A percentile compares a stretch with the other conserved stretches of the same genome.
Evolutionary conservation across 169 alveolate genomes (phyloP).

Genomic region (Plasmodium inui): DNA sequence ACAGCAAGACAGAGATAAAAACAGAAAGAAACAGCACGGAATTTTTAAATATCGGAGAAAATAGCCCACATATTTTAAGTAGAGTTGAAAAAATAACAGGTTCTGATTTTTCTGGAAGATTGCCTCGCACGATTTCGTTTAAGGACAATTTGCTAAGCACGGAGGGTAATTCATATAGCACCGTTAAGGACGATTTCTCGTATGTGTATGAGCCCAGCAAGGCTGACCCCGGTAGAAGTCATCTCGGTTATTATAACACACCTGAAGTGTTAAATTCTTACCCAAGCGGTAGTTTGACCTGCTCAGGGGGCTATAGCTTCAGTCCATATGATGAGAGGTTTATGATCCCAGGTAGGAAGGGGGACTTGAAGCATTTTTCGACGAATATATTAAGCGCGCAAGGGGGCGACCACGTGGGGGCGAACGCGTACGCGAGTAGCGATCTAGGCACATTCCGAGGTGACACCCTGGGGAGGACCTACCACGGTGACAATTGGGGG

Average conservation of each 20-base stretch:
- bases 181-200: neutral
- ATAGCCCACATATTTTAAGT: neutral
- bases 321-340: neutral
- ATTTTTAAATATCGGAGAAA: constrained; percentile 13
- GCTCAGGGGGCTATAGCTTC: neutral
- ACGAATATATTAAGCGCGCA: neutral
- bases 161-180: constrained; percentile 26
- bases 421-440: neutral
- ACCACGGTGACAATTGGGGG: neutral
- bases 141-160: constrained; percentile 8
- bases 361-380: neutral
- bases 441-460: neutral
- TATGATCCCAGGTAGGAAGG: neutral
- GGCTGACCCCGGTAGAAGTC: neutral
- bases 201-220: constrained; percentile 25
- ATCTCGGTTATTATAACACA: constrained; percentile 10
- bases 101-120: neutral
- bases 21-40: constrained; percentile 11
- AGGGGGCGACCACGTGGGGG: neutral
- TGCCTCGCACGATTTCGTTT: neutral
- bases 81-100: neutral
- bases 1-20: neutral
- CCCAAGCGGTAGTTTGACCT: constrained; percentile 1
- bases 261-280: neutral
- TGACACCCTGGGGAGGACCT: neutral